Evolutionary conservation across 2,329 filamentous ascomycete species (phyloP), one percentile per base, ranked within the genome.

Genomic region (Cytospora mali): DNA sequence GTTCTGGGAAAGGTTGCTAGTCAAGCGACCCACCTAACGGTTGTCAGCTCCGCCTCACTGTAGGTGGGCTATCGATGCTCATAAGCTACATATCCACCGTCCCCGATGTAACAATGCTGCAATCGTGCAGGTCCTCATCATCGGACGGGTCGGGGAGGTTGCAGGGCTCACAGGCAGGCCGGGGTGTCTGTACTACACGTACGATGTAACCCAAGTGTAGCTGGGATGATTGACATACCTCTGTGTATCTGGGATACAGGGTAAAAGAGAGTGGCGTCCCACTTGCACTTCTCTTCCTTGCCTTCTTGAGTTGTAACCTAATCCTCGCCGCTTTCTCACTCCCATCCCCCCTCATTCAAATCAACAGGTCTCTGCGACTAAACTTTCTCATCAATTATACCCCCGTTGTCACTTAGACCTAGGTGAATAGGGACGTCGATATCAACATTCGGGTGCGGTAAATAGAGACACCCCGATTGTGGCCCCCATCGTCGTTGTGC

Each of bases 151-250:
- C 62, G 62, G 58, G 18, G 53, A 48, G 57, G n/a, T n/a, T 57
- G 48, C 50, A 54, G 27, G 58, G 58, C 58, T 60, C 23, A n/a
- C 52, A 31, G 48, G 50, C 53, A 52, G 58, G 54, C 58, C 50
- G 29, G 29, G 39, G 39, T 55, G 46, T 39, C 39, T 55, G 58
- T 31, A 56, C 60, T 58, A 64, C 60, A 62, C 60, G 46, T 46
- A 33, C 63, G 59, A 65, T 65, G 63, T 58, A 53, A 65, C 63
- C 63, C 63, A 58, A 62, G 46, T 31, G 39, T 58, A 48, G 59
- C 55, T 31, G 51, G 52, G 33, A 62, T 62, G 55, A 59, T 61
- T 60, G 3, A 46, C 39, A 46, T 23, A 46, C 42, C n/a, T 46
- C 49, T 50, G n/a, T 50, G n/a, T 50, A 46, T 46, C 58, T 60